Conservation (phyloP, 2,329 filamentous ascomycete species). For the Hymenoscyphus fructigenus region DNA sequence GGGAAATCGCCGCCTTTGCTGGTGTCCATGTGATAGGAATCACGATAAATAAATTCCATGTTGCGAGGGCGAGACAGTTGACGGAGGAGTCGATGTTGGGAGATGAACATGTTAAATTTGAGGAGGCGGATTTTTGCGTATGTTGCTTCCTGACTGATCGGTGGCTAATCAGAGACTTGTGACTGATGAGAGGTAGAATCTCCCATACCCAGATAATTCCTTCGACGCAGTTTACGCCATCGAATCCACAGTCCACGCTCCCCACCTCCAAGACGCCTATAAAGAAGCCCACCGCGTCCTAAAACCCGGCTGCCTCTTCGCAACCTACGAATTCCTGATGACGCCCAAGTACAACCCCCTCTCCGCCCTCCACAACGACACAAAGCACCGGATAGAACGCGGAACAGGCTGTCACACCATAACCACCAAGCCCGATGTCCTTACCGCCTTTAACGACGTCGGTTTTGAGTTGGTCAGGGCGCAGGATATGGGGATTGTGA, state of each 20-base stretch:
- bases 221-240: constrained; percentile 12
- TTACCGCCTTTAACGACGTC: not conserved
- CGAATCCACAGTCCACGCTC: constrained; percentile 6
- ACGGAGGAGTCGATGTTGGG: not conserved
- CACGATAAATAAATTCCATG: constrained; percentile 5
- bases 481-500: constrained; percentile 3
- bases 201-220: constrained; percentile 1
- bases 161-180: too few relatives aligned
- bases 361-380: not conserved
- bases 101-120: constrained; percentile 6
- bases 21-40: constrained; percentile 8
- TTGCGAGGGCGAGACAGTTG: not conserved
- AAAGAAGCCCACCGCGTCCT: constrained; percentile 5
- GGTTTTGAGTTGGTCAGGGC: not conserved
- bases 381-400: constrained; percentile 8
- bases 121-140: constrained; percentile 6
- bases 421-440: not conserved
- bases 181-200: not conserved
- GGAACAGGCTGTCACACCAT: constrained; percentile 9
- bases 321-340: constrained; percentile 11
- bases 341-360: not conserved
- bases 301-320: constrained; percentile 5
- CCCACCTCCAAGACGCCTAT: constrained; percentile 7
- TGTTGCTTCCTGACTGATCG: not conserved
- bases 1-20: constrained; percentile 3